Conservation (phyloP, 2,329 filamentous ascomycete genomes). For the Monosporascus sp. region DNA sequence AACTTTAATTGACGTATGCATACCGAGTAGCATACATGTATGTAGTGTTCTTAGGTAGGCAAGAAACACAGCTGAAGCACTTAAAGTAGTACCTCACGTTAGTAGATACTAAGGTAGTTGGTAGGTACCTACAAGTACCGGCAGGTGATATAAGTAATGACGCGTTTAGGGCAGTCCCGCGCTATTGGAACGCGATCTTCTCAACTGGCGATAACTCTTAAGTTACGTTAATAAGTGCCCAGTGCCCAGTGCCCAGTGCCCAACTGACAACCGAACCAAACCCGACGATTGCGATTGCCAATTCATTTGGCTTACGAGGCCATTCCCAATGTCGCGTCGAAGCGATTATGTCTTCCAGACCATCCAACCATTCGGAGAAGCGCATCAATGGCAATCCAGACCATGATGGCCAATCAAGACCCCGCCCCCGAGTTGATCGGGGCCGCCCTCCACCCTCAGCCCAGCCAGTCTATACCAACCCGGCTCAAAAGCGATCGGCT, state of each 20-base stretch:
- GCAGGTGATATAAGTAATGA: background rate
- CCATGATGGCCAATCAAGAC: conserved; percentile 21
- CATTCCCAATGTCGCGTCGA: conserved; percentile 19
- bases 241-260: background rate
- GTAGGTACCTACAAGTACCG: background rate
- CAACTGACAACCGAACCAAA: background rate
- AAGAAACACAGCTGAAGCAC: background rate
- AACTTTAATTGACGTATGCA: no score
- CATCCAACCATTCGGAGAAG: conserved; percentile 33
- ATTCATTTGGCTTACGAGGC: conserved; percentile 2
- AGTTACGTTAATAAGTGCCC: background rate
- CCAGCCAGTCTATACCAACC: conserved; percentile 29
- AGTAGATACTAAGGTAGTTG: background rate
- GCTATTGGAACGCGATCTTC: background rate
- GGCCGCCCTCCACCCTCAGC: conserved; percentile 31
- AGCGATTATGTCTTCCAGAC: conserved; percentile 28
- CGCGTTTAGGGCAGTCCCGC: background rate
- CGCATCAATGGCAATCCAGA: conserved; percentile 36
- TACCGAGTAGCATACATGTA: no score
- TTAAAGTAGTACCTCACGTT: background rate
- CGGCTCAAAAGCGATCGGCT: conserved; percentile 50
- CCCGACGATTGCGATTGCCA: conserved; percentile 8
- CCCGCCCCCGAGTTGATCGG: conserved; percentile 18
- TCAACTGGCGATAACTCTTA: background rate
- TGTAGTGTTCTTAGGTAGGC: no score